Percentiles rank a stretch among this genome's conserved stretches.
These are phyloP conservation scores for Fusarium pseudonygamai DNA, from an alignment of 2,329 filamentous ascomycete species.

Conservation along the genomic window DNA sequence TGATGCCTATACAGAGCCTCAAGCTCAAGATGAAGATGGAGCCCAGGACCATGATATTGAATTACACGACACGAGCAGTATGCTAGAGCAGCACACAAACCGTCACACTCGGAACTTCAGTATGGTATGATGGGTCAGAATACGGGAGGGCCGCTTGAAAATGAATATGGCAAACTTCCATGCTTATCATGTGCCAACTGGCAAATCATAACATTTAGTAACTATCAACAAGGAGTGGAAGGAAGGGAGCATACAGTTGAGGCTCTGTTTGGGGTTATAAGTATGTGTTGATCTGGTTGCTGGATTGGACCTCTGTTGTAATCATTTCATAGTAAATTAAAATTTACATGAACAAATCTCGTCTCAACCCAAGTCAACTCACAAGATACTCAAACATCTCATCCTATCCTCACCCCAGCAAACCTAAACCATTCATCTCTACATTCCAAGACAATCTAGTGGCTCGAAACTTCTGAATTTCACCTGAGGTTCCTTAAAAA, in stretches of 20 bases:
- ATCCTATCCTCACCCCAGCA: not conserved
- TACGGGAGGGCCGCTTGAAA: not conserved
- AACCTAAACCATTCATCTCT: not conserved
- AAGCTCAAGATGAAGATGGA: not conserved
- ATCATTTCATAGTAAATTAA: not conserved
- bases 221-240: not conserved
- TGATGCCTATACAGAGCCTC: not conserved
- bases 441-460: not conserved
- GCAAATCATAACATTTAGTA: not conserved
- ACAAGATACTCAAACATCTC: not conserved
- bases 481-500: no score
- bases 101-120: not conserved
- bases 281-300: not conserved
- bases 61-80: not conserved
- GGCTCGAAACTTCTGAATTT: not conserved
- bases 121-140: not conserved
- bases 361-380: not conserved
- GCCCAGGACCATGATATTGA: not conserved
- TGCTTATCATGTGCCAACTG: not conserved
- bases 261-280: not conserved
- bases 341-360: not conserved
- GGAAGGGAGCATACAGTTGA: no score
- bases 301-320: not conserved
- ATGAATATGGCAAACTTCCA: slow-evolving; percentile 2
- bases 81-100: not conserved